phyloP scores from a whole-genome alignment of 2,329 filamentous ascomycete species.

The Colletotrichum phormii region DNA sequence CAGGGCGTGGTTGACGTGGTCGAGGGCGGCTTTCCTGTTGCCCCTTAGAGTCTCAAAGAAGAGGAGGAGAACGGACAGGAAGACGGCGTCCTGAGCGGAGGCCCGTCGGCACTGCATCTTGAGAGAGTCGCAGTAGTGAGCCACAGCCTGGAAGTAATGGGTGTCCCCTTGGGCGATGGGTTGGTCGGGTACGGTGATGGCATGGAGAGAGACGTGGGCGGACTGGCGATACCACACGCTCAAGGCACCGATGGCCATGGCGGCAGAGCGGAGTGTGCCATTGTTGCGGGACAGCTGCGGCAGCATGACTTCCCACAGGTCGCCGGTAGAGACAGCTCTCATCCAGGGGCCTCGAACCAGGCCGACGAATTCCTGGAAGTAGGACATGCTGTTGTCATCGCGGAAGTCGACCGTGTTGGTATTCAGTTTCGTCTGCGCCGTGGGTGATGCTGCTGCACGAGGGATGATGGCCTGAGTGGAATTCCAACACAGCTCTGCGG shows the following conservation, averaged over 20 bases:
- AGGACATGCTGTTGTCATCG: conserved; percentile 35
- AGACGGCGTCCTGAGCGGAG: conserved; percentile 45
- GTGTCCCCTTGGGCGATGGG: conserved; percentile 20
- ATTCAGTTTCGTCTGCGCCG: conserved; percentile 34
- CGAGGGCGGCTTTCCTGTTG: conserved; percentile 45
- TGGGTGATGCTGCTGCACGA: conserved; percentile 6
- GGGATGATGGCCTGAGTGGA: conserved; percentile 30
- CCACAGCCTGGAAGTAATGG: conserved; percentile 48
- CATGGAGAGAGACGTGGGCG: conserved; percentile 11
- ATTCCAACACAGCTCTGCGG: conserved; percentile 41
- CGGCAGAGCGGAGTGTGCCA: conserved; percentile 44
- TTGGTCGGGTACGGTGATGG: conserved; percentile 17
- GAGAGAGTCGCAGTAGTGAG: conserved; percentile 49
- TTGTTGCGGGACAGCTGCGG: conserved; percentile 46
- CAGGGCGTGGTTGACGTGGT: conserved; percentile 51
- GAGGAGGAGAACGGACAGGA: conserved; percentile 46
- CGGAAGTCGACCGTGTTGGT: conserved; percentile 37
- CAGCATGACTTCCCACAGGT: conserved; percentile 45
- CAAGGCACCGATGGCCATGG: conserved; percentile 47
- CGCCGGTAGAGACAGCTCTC: conserved; percentile 39
- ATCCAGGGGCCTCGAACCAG: conserved; percentile 45
- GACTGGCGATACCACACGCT: conserved; percentile 41
- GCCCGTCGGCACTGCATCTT: conserved; percentile 43
- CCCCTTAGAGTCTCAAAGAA: conserved; percentile 48
- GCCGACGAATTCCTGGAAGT: conserved; percentile 47